Percentiles rank a stretch among this genome's conserved stretches.
phyloP scores from a whole-genome alignment of 2,329 filamentous ascomycete species.

The Aspergillus vadensis region DNA sequence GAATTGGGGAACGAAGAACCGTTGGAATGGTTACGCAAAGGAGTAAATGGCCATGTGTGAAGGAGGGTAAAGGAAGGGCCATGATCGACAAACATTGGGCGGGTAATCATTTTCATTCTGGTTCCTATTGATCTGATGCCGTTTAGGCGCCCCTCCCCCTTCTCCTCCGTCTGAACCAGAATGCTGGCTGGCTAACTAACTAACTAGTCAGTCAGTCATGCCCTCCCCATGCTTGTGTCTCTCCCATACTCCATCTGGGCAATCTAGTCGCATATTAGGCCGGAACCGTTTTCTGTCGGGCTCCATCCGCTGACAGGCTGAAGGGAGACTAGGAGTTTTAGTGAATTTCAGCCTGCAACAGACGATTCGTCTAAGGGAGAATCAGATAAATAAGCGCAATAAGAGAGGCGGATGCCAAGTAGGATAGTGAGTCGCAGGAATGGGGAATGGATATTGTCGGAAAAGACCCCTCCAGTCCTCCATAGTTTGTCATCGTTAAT shows the following conservation, averaged over 20 bases:
- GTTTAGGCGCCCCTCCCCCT: not conserved
- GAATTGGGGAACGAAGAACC: not conserved
- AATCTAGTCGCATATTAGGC: constrained; percentile 15
- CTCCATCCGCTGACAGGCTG: constrained; percentile 20
- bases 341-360: constrained; percentile 3
- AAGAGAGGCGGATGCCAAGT: not conserved
- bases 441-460: not conserved
- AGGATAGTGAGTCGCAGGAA: not conserved
- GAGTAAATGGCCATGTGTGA: not conserved
- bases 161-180: not conserved
- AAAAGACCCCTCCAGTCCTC: not conserved
- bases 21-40: not conserved
- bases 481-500: not conserved
- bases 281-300: constrained; percentile 27
- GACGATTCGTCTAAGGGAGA: not conserved
- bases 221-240: not conserved
- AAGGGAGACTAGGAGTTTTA: constrained; percentile 7
- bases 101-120: not conserved
- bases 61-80: not conserved
- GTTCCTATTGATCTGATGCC: not conserved
- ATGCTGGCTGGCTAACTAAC: not conserved
- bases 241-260: not conserved
- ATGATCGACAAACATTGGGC: not conserved
- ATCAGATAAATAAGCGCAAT: constrained; percentile 3
- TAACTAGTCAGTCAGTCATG: not conserved